Percentiles rank a stretch among this genome's conserved stretches.
Conservation (phyloP, 257 asterid species). For the Rhazya stricta region DNA sequence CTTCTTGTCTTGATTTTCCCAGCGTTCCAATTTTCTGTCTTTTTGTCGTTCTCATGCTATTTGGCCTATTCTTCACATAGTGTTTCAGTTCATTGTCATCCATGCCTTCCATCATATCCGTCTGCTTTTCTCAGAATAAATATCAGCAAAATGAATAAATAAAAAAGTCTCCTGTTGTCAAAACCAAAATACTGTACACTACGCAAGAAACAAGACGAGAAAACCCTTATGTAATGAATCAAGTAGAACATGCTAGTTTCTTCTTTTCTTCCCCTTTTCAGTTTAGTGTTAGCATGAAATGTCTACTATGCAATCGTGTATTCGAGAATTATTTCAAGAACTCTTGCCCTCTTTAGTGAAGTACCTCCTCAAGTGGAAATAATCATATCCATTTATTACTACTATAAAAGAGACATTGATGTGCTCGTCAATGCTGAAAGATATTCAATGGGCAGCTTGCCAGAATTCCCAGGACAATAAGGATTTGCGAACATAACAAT, state of each 20-base stretch:
- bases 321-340: not conserved
- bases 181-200: not conserved
- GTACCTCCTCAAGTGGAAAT: not conserved
- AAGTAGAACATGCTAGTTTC: not conserved
- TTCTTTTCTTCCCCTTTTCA: not conserved
- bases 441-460: not conserved
- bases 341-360: not conserved
- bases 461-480: not conserved
- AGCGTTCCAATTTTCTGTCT: slow-evolving; percentile 8
- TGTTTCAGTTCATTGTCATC: slow-evolving; percentile 16
- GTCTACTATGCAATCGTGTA: not conserved
- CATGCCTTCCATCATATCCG: slow-evolving; percentile 22
- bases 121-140: slow-evolving; percentile 6
- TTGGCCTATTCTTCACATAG: slow-evolving; percentile 16
- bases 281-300: not conserved
- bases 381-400: too few species aligned
- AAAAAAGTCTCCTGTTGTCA: not conserved
- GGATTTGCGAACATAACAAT: not conserved
- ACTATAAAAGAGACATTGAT: too few species aligned
- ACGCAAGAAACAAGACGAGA: not conserved
- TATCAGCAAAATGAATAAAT: not conserved
- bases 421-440: not conserved
- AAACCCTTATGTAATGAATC: not conserved
- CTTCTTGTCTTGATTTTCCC: slow-evolving; percentile 6
- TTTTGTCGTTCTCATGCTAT: slow-evolving; percentile 9